Evolutionary conservation across 2,329 filamentous ascomycete genomes (phyloP), one percentile per base, ranked within the genome.

Genomic region (Monilinia fructicola): DNA sequence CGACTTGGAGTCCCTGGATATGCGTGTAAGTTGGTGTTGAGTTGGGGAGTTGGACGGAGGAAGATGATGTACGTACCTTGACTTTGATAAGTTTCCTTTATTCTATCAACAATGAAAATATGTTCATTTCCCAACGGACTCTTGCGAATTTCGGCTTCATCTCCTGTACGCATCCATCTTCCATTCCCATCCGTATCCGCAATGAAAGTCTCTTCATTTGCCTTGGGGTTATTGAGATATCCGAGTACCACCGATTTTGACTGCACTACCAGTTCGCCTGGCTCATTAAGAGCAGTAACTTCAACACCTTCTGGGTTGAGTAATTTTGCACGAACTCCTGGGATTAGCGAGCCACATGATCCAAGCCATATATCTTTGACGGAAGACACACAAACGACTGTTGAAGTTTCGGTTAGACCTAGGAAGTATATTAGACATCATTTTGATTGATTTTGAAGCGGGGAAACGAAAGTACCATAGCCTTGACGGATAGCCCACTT

Each of bases 221-320:
- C 92, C 74, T 90, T 89, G 54, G 90, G 87, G 74, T 97, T 96
- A 79, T 96, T 90, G 64, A 96, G 80, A 72, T 97, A 97, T 0
- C 93, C 93, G 0, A 97, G 78, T 0, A 90, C 87, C 1, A 96
- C 85, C 0, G 88, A 88, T 0, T 92, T 93, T 0, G 86, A 87
- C 75, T 92, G 90, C 28, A 96, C 85, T 23, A 91, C 82, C 18
- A 97, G 83, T 77, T 97, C 93, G 46, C 93, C 93, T 0, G 89
- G 90, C 55, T 87, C 85, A 69, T 94, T 86, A 71, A 72, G 69
- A 10, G 80, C 83, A 0, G 84, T 89, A 65, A 95, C 83, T 74
- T 95, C 91, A 7, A 81, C 80, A 1, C 90, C 91, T 68, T 93
- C 89, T 1, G 76, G 23, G 5, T 85, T 86, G 23, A 96, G 78